Base-by-base conservation (phyloP, 306 rosid genomes). In the Aeschynomene evenia region DNA sequence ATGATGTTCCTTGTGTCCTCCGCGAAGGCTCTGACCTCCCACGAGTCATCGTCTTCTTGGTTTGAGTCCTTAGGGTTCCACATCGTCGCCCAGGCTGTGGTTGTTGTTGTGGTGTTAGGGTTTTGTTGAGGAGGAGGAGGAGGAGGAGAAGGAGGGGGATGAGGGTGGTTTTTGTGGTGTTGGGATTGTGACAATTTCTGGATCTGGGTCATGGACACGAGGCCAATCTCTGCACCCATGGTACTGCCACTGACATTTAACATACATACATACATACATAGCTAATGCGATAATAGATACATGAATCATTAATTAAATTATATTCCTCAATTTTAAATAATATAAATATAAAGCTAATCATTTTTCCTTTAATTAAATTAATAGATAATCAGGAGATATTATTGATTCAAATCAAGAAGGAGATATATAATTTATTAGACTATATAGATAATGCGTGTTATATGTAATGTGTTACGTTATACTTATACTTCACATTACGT, bases 11-110 rank as follows among this genome's bases (percentile, higher is more conserved):
- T 82, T 0, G 97, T 93, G 75, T 93, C 98, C 74, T 88, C 98
- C 0, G 94, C 98, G 28, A 93, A 93, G 39, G 98, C 96, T 59
- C 87, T 75, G 1, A 86, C 97, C 75, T 90, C 98, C 98, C 97
- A 93, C 1, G 97, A 90, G 57, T 93, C 98, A 6, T 93, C 97
- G 0, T 89, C 95, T 6, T 82, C 86, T 2, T 60, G 78, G 1
- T 34, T 45, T 5, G 13, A 3, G 13, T 80, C 79, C 75, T 59
- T 86, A 79, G 94, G 87, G 82, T 87, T 85, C 95, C 96, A 87
- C 96, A 87, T 87, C 84, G 78, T 28, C n/a, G 66, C 6, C 52
- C 26, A 2, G 37, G 66, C 7, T 54, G 29, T 2, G 39, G 43
- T 7, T 37, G 74, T 6, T 18, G 20, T 24, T 36, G 28, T 4